Evolutionary conservation across 78 protist genomes (phyloP), one percentile per base, ranked within the genome.

Genomic region (Anaeramoeba flamelloides): DNA sequence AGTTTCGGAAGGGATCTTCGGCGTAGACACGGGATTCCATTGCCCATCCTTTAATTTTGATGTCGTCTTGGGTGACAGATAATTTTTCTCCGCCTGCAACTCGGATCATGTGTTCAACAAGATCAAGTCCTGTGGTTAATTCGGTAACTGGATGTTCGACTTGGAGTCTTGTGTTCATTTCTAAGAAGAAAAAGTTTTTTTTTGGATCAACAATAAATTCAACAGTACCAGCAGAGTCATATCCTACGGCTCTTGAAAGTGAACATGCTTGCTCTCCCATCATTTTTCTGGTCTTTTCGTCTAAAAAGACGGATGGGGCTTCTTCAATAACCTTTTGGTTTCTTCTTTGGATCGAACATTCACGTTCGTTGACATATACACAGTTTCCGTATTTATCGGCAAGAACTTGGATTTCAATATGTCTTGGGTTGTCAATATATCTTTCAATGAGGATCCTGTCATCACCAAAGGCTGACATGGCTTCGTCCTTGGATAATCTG

Each of bases 121-220:
- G 88, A 82, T 96, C 97, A 38, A 89, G 83, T 36, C 95, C 94
- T 3, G 95, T 89, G 84, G 94, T 86, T 31, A 81, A 39, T 80
- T 96, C 97, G 0, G 98, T 92, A 87, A 95, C 88, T 26, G 96
- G 96, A 85, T 95, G 97, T 87, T 95, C 98, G 40, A 94, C 99
- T 84, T 94, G 99, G 77, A 96, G 87, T 33, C 99, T 88, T 3
- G 99, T 91, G 90, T 96, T 96, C 98, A 96, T 93, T 78, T 96
- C 99, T 69, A 94, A 82, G 79, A 96, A 96, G 89, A 89, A 92
- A 84, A 86, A 91, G 77, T 89, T 81, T 37, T 81, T 53, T 38
- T 87, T 3, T 2, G 77, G 30, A 75, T 94, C 95, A 65, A 93
- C 91, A 0, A 96, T 37, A 79, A 94, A 91, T 87, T 96, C 99